Conservation (phyloP, 2,329 filamentous ascomycete species). For the Daldinia eschscholtzii region DNA sequence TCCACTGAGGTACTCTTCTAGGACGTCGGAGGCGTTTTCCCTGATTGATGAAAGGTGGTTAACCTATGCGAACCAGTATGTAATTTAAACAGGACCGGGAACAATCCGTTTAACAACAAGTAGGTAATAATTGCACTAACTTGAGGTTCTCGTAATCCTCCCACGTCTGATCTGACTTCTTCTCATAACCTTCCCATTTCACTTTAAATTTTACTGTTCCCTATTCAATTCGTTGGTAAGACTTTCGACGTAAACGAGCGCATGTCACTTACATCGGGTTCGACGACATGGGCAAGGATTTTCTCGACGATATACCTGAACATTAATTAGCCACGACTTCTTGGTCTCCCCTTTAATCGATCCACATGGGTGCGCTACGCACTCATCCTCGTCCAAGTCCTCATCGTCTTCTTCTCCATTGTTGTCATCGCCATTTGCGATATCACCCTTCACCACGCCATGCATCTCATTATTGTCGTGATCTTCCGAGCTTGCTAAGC, state of each 20-base stretch:
- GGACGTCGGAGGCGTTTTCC: slow-evolving; percentile 69
- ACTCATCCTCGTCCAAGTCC: slow-evolving; percentile 51
- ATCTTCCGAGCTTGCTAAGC: slow-evolving; percentile 14
- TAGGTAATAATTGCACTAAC: slow-evolving; percentile 55
- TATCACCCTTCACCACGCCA: slow-evolving; percentile 39
- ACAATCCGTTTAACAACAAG: slow-evolving; percentile 1
- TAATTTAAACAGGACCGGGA: neutral
- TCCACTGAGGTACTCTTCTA: slow-evolving; percentile 72
- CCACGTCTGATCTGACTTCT: slow-evolving; percentile 79
- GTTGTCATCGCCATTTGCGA: slow-evolving; percentile 34
- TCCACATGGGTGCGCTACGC: slow-evolving; percentile 23
- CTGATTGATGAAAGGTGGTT: slow-evolving; percentile 51
- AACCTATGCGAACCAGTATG: neutral
- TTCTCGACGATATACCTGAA: slow-evolving; percentile 79
- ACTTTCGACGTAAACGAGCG: slow-evolving; percentile 6
- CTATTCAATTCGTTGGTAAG: slow-evolving; percentile 49
- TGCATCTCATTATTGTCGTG: slow-evolving; percentile 46
- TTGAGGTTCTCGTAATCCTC: slow-evolving; percentile 79
- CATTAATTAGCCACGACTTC: slow-evolving; percentile 23
- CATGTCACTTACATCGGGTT: slow-evolving; percentile 62
- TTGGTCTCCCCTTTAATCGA: neutral
- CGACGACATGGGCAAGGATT: slow-evolving; percentile 75
- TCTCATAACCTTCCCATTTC: slow-evolving; percentile 84
- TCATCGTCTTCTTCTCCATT: slow-evolving; percentile 52
- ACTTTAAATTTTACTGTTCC: slow-evolving; percentile 73